Conservation (phyloP, 1,284 basidiomycete species). For the Vanrija humicola region DNA sequence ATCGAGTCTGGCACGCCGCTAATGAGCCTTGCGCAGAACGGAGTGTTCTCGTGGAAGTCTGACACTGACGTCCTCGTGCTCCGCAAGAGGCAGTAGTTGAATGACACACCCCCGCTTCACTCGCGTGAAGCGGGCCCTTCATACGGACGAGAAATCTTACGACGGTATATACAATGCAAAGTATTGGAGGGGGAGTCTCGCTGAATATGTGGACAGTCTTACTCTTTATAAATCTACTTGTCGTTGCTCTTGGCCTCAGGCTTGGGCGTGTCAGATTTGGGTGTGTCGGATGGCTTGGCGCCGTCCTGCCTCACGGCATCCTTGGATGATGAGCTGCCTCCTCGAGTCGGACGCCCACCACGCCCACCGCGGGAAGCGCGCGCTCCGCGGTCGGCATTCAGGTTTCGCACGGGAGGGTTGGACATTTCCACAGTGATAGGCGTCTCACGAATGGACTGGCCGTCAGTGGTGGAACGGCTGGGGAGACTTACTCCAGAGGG, state of each 20-base stretch:
- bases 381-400: slow-evolving; percentile 21
- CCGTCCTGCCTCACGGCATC: slow-evolving; percentile 5
- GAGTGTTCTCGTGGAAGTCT: slow-evolving; percentile 36
- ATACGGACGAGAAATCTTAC: slow-evolving; percentile 1
- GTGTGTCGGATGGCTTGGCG: not conserved
- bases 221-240: not conserved
- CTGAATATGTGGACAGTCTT: no score
- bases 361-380: slow-evolving; percentile 49
- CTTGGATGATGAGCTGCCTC: slow-evolving; percentile 21
- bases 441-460: slow-evolving; percentile 42
- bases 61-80: slow-evolving; percentile 36
- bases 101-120: no score
- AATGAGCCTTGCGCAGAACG: slow-evolving; percentile 18
- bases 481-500: slow-evolving; percentile 56
- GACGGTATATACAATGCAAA: slow-evolving; percentile 16
- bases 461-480: not conserved
- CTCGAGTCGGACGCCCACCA: slow-evolving; percentile 53
- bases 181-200: not conserved
- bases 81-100: slow-evolving; percentile 16
- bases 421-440: slow-evolving; percentile 48
- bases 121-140: no score
- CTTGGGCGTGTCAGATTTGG: slow-evolving; percentile 5
- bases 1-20: no score
- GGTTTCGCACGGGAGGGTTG: slow-evolving; percentile 36
- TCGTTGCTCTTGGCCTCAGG: slow-evolving; percentile 8